phyloP scores from a whole-genome alignment of 768 basidiomycete species.

The Boletus sensibilis region DNA sequence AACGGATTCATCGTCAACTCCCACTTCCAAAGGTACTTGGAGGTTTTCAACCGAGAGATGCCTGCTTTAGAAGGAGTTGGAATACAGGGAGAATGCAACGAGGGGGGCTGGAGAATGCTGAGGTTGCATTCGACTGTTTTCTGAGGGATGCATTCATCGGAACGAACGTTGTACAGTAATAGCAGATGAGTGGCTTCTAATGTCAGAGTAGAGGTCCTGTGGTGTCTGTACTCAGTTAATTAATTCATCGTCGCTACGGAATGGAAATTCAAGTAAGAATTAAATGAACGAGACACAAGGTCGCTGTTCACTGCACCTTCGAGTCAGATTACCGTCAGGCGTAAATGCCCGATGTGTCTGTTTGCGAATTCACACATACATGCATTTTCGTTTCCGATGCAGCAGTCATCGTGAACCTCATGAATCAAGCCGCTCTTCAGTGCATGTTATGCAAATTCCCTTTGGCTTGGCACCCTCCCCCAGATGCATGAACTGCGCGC shows the following conservation, averaged over 20 bases:
- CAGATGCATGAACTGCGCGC: neutral
- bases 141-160: neutral
- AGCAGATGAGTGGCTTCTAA: neutral
- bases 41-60: slow-evolving; percentile 41
- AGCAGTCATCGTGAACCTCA: neutral
- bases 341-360: neutral
- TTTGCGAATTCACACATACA: neutral
- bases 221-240: neutral
- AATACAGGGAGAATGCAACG: slow-evolving; percentile 43
- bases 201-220: neutral
- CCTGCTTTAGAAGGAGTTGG: slow-evolving; percentile 42
- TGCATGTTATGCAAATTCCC: neutral
- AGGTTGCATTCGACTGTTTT: neutral
- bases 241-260: neutral
- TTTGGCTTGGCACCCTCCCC: neutral
- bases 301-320: neutral
- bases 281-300: neutral
- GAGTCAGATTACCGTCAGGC: neutral
- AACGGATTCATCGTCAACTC: slow-evolving; percentile 18
- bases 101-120: slow-evolving; percentile 35
- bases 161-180: neutral
- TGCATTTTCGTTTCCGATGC: neutral
- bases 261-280: neutral
- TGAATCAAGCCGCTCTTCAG: neutral
- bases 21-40: slow-evolving; percentile 30